Evolutionary conservation across 2,329 filamentous ascomycete species (phyloP).

Genomic region (Thermochaetoides dissita): DNA sequence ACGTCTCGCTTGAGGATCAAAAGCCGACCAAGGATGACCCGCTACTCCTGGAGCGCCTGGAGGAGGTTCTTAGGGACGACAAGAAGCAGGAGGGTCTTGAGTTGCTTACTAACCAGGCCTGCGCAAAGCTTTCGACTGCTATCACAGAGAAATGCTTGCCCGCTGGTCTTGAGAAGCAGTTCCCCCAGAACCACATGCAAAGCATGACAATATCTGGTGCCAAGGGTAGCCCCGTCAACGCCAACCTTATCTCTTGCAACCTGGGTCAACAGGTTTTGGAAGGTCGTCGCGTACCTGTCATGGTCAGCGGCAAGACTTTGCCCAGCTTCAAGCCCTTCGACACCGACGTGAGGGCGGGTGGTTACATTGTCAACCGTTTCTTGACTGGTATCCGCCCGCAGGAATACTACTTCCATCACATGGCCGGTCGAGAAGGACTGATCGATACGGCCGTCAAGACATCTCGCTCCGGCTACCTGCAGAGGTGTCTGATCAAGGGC

Average conservation of each 20-base stretch:
- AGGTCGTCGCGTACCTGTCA: constrained; percentile 83
- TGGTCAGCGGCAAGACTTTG: constrained; percentile 94
- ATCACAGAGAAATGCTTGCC: constrained; percentile 74
- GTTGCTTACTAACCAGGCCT: constrained; percentile 63
- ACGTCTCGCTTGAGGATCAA: constrained; percentile 65
- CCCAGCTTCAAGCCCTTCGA: constrained; percentile 92
- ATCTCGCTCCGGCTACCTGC: constrained; percentile 87
- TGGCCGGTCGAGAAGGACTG: constrained; percentile 94
- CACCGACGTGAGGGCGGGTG: constrained; percentile 74
- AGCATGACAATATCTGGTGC: constrained; percentile 95
- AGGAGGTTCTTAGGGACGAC: constrained; percentile 83
- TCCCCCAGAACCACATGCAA: constrained; percentile 98
- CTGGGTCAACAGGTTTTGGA: constrained; percentile 93
- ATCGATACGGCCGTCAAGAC: constrained; percentile 99
- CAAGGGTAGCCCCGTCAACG: constrained; percentile 86
- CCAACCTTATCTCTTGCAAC: constrained; percentile 94
- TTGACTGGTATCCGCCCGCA: constrained; percentile 94
- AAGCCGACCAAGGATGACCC: constrained; percentile 49
- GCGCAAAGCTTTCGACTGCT: constrained; percentile 56
- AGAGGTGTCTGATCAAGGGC: constrained; percentile 94
- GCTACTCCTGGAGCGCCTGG: constrained; percentile 63
- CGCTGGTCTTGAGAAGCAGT: constrained; percentile 70
- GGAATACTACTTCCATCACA: constrained; percentile 98
- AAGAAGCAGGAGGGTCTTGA: constrained; percentile 85
- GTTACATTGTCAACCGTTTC: constrained; percentile 91